Conservation (phyloP, 2,329 filamentous ascomycete genomes). For the Nannizzia gypsea region DNA sequence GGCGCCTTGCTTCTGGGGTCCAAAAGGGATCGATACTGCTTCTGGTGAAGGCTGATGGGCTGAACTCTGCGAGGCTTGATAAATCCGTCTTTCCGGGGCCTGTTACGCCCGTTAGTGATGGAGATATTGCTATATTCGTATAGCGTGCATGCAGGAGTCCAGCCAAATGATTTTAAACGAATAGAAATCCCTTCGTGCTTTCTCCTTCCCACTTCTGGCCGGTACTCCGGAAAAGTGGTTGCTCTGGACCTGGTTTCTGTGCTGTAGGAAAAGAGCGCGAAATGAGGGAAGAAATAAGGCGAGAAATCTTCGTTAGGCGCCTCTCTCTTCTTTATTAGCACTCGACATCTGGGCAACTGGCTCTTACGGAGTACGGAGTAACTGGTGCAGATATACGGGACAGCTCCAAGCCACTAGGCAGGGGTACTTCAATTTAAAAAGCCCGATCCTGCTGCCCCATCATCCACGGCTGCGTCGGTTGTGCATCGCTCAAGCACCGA, state of each 20-base stretch:
- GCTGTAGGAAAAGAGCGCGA: not conserved
- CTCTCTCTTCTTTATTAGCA: not conserved
- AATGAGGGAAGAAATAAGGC: not conserved
- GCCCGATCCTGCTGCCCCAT: not conserved
- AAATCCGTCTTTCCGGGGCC: not conserved
- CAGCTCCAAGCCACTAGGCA: constrained; percentile 1
- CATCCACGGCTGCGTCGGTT: not conserved
- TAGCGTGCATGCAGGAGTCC: not conserved
- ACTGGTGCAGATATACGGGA: not conserved
- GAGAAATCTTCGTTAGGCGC: not conserved
- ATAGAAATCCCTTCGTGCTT: not conserved
- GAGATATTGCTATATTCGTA: not conserved
- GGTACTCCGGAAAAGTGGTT: not conserved
- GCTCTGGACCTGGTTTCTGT: not conserved
- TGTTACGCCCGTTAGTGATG: constrained; percentile 2
- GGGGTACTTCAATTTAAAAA: not conserved
- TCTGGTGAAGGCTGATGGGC: not conserved
- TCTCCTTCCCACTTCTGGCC: not conserved
- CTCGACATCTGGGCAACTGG: too few relatives aligned
- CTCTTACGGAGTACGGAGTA: not conserved
- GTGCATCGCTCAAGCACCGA: not conserved
- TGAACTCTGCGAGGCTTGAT: not conserved
- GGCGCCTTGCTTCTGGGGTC: not conserved
- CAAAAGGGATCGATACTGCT: not conserved
- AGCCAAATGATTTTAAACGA: not conserved